Percentiles rank a stretch among this genome's conserved stretches.
Conservation (phyloP, 1,139 yeast genomes). For the Arxiozyma heterogenica region DNA sequence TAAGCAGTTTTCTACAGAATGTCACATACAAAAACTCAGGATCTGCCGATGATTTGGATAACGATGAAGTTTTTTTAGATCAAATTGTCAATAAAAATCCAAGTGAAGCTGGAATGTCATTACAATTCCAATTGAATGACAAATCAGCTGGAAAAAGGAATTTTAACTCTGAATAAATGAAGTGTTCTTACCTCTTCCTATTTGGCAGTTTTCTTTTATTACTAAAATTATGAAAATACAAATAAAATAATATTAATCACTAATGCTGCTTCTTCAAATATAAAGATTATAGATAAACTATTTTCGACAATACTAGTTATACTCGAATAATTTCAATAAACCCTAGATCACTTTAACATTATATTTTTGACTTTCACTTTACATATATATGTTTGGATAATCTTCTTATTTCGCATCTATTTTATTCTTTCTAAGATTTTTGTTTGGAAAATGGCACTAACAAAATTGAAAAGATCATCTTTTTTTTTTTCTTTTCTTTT, state of each 20-base stretch:
- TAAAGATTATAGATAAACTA: too few species aligned
- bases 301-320: background rate
- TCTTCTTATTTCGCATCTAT: background rate
- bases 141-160: background rate
- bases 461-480: background rate
- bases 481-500: background rate
- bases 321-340: background rate
- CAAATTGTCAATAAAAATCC: slow-evolving; percentile 8
- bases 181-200: too few species aligned
- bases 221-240: background rate
- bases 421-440: background rate
- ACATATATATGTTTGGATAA: background rate
- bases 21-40: slow-evolving; percentile 15
- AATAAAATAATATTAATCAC: too few species aligned
- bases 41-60: slow-evolving; percentile 22
- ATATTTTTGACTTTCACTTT: too few species aligned
- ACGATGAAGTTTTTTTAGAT: slow-evolving; percentile 9
- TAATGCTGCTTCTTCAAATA: background rate
- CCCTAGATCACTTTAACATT: too few species aligned
- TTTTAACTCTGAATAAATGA: background rate
- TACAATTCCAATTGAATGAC: slow-evolving; percentile 14
- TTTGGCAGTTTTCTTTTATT: background rate
- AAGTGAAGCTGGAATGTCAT: slow-evolving; percentile 23
- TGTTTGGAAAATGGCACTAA: background rate
- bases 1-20: slow-evolving; percentile 12